A percentile compares a stretch with the other conserved stretches of the same genome.
Evolutionary conservation across 2,329 filamentous ascomycete species (phyloP).

Genomic region (Fusarium sp.): DNA sequence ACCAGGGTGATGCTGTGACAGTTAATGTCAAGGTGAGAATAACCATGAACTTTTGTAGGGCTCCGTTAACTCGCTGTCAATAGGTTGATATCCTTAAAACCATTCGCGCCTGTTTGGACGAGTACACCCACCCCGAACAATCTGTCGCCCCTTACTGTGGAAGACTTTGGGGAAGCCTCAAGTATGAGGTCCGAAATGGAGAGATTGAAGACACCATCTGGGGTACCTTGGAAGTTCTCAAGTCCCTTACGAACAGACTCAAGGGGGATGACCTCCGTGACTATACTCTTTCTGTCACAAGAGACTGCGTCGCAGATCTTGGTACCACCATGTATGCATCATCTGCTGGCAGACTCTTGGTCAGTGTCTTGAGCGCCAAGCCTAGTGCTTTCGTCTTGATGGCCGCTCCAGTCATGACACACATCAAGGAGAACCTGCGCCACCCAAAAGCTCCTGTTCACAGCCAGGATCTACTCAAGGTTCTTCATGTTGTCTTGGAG

Average conservation of each 20-base stretch:
- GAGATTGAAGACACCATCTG: conserved; percentile 68
- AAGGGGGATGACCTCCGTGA: conserved; percentile 55
- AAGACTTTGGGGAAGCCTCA: conserved; percentile 68
- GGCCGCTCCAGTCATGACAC: conserved; percentile 58
- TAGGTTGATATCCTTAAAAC: conserved; percentile 67
- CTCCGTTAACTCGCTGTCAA: conserved; percentile 10
- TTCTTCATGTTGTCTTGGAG: conserved; percentile 63
- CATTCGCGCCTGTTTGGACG: conserved; percentile 62
- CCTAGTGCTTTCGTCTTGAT: conserved; percentile 60
- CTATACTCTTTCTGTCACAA: conserved; percentile 61
- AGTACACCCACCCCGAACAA: conserved; percentile 58
- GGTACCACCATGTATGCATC: conserved; percentile 63
- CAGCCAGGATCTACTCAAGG: conserved; percentile 61
- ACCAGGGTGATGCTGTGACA: conserved; percentile 68
- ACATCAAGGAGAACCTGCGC: conserved; percentile 61
- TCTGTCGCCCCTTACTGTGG: conserved; percentile 61
- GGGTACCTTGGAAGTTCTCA: conserved; percentile 65
- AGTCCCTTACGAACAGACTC: conserved; percentile 59
- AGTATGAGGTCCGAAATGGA: conserved; percentile 71
- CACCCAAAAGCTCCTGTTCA: conserved; percentile 62
- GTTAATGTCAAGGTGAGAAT: conserved; percentile 64
- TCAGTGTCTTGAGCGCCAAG: conserved; percentile 61
- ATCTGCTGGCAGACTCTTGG: conserved; percentile 62
- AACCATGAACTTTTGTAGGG: neutral
- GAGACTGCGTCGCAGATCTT: conserved; percentile 65